These are phyloP conservation scores for Monosporozyma servazzii DNA, from an alignment of 805 yeast species.

Conservation along the genomic window DNA sequence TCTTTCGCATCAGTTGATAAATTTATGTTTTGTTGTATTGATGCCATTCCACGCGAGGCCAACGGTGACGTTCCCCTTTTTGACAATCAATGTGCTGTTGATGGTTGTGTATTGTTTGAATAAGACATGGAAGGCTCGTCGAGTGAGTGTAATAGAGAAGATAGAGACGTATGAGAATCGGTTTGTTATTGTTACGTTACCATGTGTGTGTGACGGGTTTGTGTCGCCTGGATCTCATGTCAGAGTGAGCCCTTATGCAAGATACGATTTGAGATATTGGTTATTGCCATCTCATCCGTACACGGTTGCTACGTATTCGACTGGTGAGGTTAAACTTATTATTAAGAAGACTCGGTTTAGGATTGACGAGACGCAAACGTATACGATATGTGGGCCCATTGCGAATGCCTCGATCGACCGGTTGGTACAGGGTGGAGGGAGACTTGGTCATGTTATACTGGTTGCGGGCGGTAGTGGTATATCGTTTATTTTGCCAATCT, in stretches of 20 bases:
- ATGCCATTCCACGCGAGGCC: conserved; percentile 64
- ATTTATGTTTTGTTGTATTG: conserved; percentile 37
- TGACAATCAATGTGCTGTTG: conserved; percentile 16
- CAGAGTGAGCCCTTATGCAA: conserved; percentile 36
- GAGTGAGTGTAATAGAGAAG: neutral
- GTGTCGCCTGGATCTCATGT: conserved; percentile 41
- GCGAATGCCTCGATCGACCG: conserved; percentile 32
- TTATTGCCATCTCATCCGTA: conserved; percentile 59
- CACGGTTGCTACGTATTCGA: conserved; percentile 44
- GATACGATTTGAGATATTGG: conserved; percentile 35
- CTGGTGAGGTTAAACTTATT: conserved; percentile 35
- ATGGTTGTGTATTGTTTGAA: conserved; percentile 9
- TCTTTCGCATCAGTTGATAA: conserved; percentile 44
- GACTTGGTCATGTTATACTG: conserved; percentile 36
- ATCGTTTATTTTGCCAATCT: conserved; percentile 50
- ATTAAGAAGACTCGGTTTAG: conserved; percentile 34
- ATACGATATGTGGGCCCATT: conserved; percentile 36
- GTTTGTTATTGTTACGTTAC: neutral
- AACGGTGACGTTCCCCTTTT: conserved; percentile 38
- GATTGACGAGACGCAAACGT: conserved; percentile 26
- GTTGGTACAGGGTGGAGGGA: neutral
- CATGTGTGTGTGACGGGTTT: neutral
- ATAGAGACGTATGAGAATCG: neutral
- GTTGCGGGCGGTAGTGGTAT: conserved; percentile 71
- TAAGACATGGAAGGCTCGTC: neutral